Conservation (phyloP, 1,139 yeast genomes). For the Candida gigantensis region DNA sequence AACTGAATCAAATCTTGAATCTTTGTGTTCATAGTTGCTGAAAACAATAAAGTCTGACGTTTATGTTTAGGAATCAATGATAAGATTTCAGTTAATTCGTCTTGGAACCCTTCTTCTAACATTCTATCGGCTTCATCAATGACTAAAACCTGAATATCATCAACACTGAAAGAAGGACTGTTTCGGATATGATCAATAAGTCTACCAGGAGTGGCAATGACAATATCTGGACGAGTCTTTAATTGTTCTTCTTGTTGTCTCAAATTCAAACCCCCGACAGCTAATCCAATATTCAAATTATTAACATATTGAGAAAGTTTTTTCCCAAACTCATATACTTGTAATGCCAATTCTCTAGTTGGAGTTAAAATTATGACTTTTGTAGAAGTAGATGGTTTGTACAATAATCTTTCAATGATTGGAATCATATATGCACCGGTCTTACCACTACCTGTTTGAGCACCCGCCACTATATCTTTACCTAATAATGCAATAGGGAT, state of each 20-base stretch:
- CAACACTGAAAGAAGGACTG: conserved; percentile 90
- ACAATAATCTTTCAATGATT: conserved; percentile 85
- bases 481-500: conserved; percentile 93
- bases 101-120: conserved; percentile 98
- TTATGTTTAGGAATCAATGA: conserved; percentile 78
- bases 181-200: conserved; percentile 95
- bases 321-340: conserved; percentile 90
- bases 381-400: conserved; percentile 86
- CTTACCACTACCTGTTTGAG: conserved; percentile 98
- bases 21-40: conserved; percentile 96
- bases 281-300: conserved; percentile 81
- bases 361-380: conserved; percentile 91
- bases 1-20: conserved; percentile 86
- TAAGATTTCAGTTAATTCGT: conserved; percentile 86
- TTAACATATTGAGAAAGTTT: conserved; percentile 77
- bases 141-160: conserved; percentile 85
- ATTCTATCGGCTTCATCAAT: conserved; percentile 98
- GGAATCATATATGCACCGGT: conserved; percentile 98
- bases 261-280: conserved; percentile 96
- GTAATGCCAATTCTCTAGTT: conserved; percentile 97
- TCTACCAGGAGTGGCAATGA: conserved; percentile 97
- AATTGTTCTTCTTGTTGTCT: conserved; percentile 94
- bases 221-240: conserved; percentile 90
- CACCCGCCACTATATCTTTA: conserved; percentile 98
- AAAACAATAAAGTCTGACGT: conserved; percentile 89